Percentiles rank a stretch among this genome's conserved stretches.
Evolutionary conservation across 306 rosid species (phyloP).

Genomic region (Glycine tomentella): DNA sequence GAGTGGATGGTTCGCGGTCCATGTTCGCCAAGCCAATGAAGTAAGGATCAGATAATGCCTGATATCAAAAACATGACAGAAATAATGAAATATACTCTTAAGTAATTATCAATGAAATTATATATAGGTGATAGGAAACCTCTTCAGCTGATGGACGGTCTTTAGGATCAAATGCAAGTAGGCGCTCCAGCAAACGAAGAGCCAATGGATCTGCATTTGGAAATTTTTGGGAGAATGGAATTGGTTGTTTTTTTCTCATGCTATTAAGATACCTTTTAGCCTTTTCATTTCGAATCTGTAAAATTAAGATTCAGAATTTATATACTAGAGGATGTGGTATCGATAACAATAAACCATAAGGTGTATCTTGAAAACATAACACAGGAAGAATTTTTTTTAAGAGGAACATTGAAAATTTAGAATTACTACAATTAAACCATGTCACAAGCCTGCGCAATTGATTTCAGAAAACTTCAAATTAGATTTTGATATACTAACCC

Average conservation of each 20-base stretch:
- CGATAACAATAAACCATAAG: slow-evolving; percentile 13
- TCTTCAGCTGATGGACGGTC: slow-evolving; percentile 94
- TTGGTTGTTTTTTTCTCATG: slow-evolving; percentile 89
- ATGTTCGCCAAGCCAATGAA: slow-evolving; percentile 78
- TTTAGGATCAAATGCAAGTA: slow-evolving; percentile 98
- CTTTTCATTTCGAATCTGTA: slow-evolving; percentile 97
- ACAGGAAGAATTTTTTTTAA: background rate
- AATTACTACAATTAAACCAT: slow-evolving; percentile 22
- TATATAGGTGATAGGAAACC: slow-evolving; percentile 53
- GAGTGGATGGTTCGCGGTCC: slow-evolving; percentile 91
- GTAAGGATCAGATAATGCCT: slow-evolving; percentile 92
- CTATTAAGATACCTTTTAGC: slow-evolving; percentile 88
- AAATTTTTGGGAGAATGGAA: slow-evolving; percentile 85
- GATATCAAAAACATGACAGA: slow-evolving; percentile 47
- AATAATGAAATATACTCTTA: slow-evolving; percentile 4
- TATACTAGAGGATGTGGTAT: slow-evolving; percentile 36
- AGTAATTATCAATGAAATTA: slow-evolving; percentile 28
- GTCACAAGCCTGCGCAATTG: slow-evolving; percentile 27
- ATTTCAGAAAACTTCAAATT: slow-evolving; percentile 42
- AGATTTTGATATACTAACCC: slow-evolving; percentile 68
- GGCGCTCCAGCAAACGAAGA: slow-evolving; percentile 73
- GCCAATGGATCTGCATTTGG: slow-evolving; percentile 85
- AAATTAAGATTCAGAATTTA: slow-evolving; percentile 36
- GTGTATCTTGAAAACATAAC: slow-evolving; percentile 30
- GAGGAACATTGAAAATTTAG: slow-evolving; percentile 24